phyloP scores from a whole-genome alignment of 2,329 filamentous ascomycete genomes.

The Pseudogymnoascus sp. region DNA sequence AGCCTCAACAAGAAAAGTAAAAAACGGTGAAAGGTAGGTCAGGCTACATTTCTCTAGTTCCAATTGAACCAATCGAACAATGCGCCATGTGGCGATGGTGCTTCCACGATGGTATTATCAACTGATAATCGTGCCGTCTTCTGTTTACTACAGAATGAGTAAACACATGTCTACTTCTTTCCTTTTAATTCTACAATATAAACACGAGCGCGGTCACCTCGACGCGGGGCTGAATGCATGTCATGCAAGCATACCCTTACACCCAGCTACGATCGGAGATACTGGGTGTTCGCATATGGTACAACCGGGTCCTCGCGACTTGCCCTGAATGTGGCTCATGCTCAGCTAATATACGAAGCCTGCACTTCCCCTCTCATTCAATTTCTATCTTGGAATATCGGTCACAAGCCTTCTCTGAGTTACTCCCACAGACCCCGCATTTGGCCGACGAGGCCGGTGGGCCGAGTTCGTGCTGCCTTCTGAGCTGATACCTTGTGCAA shows the following conservation, averaged over 20 bases:
- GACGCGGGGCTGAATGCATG: not conserved
- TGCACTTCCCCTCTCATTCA: not conserved
- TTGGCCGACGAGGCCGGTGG: not conserved
- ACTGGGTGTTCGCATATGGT: conserved; percentile 1
- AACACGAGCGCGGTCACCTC: not conserved
- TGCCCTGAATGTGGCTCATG: not conserved
- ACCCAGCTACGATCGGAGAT: not conserved
- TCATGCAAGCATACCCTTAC: not conserved
- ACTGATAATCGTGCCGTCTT: not conserved
- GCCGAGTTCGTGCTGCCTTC: not conserved
- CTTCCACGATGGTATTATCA: not conserved
- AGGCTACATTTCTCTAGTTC: not conserved
- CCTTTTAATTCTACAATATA: not conserved
- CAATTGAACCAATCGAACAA: not conserved
- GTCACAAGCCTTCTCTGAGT: not conserved
- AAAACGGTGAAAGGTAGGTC: not conserved
- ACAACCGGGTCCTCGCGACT: not conserved
- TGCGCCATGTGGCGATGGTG: not conserved
- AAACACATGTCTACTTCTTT: not conserved
- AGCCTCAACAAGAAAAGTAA: not conserved
- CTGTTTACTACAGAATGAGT: not conserved
- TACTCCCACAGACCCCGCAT: not conserved
- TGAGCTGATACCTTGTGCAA: not conserved
- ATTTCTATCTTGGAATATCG: not conserved
- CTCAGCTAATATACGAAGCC: not conserved